Conservation (phyloP, 805 yeast species). For the Sugiyamaella valdiviana region DNA sequence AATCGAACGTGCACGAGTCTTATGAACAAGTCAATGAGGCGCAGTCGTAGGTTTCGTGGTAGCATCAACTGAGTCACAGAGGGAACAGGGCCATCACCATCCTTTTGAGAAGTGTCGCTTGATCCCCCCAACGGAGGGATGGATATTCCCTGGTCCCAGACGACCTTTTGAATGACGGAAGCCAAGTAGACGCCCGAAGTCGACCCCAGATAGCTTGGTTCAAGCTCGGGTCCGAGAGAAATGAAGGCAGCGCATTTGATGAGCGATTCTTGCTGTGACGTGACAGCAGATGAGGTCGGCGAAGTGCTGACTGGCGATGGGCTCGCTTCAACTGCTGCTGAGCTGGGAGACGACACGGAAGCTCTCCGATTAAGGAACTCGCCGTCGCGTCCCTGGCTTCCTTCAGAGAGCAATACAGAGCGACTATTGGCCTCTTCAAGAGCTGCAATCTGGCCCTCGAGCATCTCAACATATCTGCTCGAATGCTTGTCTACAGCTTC, state of each 20-base stretch:
- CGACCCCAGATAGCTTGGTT: constrained; percentile 9
- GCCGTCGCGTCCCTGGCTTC: too few species aligned
- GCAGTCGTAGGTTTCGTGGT: constrained; percentile 2
- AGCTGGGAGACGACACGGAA: too few species aligned
- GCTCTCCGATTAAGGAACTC: too few species aligned
- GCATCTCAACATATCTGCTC: constrained; percentile 4
- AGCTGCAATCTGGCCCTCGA: constrained; percentile 2
- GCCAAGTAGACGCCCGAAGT: constrained; percentile 9
- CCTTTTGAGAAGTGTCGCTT: neutral
- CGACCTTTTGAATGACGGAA: constrained; percentile 6
- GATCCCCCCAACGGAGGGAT: constrained; percentile 1
- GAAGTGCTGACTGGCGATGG: neutral
- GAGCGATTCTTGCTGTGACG: constrained; percentile 6
- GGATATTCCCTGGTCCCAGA: constrained; percentile 7
- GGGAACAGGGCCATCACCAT: neutral
- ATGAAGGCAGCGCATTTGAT: constrained; percentile 11
- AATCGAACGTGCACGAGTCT: constrained; percentile 6
- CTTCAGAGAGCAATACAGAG: neutral
- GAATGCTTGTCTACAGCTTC: neutral
- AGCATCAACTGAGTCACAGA: neutral
- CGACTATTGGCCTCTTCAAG: constrained; percentile 1
- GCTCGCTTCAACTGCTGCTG: neutral
- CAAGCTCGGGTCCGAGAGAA: constrained; percentile 9
- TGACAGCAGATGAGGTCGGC: neutral
- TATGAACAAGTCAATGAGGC: constrained; percentile 1